A percentile compares a stretch with the other conserved stretches of the same genome.
Evolutionary conservation across 768 basidiomycete genomes (phyloP).

Genomic region (Royoungia palumana): DNA sequence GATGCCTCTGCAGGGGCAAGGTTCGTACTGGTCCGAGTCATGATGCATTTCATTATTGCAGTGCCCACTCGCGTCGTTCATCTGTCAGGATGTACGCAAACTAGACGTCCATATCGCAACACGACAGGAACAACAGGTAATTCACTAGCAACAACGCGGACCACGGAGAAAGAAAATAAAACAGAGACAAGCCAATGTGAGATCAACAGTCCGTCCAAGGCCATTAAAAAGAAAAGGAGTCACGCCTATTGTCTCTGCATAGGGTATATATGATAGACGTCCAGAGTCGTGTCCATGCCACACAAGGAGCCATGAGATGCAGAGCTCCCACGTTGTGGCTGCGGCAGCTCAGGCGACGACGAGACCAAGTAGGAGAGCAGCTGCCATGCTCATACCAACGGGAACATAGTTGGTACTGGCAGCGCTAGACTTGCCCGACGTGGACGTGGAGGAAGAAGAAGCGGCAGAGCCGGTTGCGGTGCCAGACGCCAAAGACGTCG

Average conservation of each 20-base stretch:
- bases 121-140: no score
- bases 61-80: no score
- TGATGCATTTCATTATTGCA: no score
- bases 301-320: not conserved
- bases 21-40: no score
- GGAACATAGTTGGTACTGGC: constrained; percentile 22
- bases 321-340: constrained; percentile 4
- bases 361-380: constrained; percentile 26
- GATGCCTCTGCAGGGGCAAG: no score
- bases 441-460: constrained; percentile 18
- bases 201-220: not conserved
- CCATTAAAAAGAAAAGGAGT: not conserved
- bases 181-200: not conserved
- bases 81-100: no score
- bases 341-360: constrained; percentile 20
- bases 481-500: constrained; percentile 29
- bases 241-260: constrained; percentile 6
- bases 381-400: constrained; percentile 28
- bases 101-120: no score
- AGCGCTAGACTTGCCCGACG: constrained; percentile 5
- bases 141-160: no score
- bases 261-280: constrained; percentile 16
- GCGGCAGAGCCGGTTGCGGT: constrained; percentile 20
- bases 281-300: not conserved
- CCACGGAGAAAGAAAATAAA: no score